Percentiles rank a stretch among this genome's conserved stretches.
phyloP scores from a whole-genome alignment of 2,329 filamentous ascomycete species.

The Aureobasidium sp. region DNA sequence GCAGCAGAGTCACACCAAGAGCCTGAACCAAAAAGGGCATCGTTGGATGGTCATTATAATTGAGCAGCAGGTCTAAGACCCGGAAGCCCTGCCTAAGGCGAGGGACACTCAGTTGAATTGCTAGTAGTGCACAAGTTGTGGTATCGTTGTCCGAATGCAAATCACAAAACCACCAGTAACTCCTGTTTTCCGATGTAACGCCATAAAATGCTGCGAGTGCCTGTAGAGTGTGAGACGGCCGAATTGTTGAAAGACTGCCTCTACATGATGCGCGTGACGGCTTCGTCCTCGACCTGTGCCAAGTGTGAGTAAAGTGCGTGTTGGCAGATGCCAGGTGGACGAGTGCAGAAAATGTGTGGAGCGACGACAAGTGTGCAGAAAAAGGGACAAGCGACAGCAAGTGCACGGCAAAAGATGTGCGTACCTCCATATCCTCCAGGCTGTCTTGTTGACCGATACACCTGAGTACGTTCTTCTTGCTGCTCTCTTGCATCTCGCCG shows the following conservation, averaged over 20 bases:
- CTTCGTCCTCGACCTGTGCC: conserved; percentile 34
- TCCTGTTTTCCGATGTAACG: conserved; percentile 12
- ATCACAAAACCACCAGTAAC: conserved; percentile 12
- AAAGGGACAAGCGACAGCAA: not conserved
- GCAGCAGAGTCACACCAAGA: conserved; percentile 16
- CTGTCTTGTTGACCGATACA: conserved; percentile 97
- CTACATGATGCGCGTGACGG: conserved; percentile 53
- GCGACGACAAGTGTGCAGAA: not conserved
- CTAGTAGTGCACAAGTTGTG: conserved; percentile 17
- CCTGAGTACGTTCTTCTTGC: conserved; percentile 95
- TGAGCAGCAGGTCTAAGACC: conserved; percentile 25
- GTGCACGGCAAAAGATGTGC: conserved; percentile 27
- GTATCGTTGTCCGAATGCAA: conserved; percentile 14
- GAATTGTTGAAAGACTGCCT: conserved; percentile 7
- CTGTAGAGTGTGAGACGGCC: not conserved
- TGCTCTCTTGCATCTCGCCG: conserved; percentile 96
- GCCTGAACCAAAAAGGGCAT: conserved; percentile 16
- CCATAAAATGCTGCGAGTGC: conserved; percentile 2
- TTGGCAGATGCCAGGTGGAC: conserved; percentile 16
- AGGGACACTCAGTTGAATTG: conserved; percentile 21
- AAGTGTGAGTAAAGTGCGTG: conserved; percentile 1
- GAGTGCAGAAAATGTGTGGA: not conserved
- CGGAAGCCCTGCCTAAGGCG: conserved; percentile 26
- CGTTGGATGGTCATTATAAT: conserved; percentile 20
- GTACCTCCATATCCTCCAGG: conserved; percentile 98